Evolutionary conservation across 2,329 filamentous ascomycete genomes (phyloP), one percentile per base, ranked within the genome.

Genomic region (Cryoendolithus antarcticus): DNA sequence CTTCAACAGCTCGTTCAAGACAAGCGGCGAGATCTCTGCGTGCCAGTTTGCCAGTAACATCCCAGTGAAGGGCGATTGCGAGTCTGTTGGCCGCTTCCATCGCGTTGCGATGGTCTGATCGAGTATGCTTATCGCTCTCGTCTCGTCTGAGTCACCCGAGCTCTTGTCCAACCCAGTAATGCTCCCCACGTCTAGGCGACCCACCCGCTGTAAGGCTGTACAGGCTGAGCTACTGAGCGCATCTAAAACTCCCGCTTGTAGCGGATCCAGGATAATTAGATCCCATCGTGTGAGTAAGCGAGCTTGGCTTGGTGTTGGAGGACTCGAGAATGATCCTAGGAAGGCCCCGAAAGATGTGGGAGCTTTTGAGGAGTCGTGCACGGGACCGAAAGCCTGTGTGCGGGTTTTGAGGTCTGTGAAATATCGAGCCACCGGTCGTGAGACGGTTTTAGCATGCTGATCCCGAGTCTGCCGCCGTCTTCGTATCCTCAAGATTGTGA

Each of bases 1-100:
- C 29, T 58, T 49, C 11, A 63, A 41, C 3, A 67, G 33, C 34
- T 50, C 48, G 19, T 46, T 50, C 34, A 59, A 48, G 13, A 60
- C 41, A 2, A 49, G 38, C 1, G 55, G 43, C n/a, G 46, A 44
- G 33, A 64, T 54, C 9, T 52, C 44, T 4, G 42, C 43, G 32
- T 65, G 57, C 61, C 61, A 67, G 36, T 62, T 60, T 8, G 63
- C 62, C 11, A 69, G 49, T 9, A 69, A 43, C 15, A 67, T 47
- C 4, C 63, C 66, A 6, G 50, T 61, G 32, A 67, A 64, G 0
- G 52, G 45, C 10, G 52, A 53, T 13, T 57, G 55, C 10, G 61
- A 41, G 28, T 51, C 55, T 34, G 58, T 52, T 6, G 58, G 44
- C 3, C 46, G 49, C 9, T 45, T 42, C 35, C 59, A 44, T 3